Base-by-base conservation (phyloP, 225 moss, liverwort and hornwort species). In the Ulota crispa region DNA sequence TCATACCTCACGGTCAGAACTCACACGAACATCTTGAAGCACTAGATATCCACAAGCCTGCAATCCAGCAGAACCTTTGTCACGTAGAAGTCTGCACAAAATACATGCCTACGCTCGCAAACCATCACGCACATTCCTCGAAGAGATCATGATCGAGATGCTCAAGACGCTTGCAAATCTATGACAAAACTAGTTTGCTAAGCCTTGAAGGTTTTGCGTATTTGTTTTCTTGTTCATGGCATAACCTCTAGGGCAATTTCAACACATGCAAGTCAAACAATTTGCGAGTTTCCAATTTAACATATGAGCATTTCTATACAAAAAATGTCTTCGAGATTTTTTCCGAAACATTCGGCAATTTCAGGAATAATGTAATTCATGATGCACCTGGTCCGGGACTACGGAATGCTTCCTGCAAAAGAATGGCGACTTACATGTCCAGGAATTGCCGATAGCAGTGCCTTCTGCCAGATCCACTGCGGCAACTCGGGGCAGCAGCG, bases 381-480 rank as follows among this genome's bases (percentile, higher is more conserved):
- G 60, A 4, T 12, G 0, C 26, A 60, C 13, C 60, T 59, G 59
- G 26, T 9, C 0, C 4, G 27, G 26, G 13, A 60, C 13, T 60
- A 26, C 13, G 13, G 5, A 5, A 28, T 67, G 62, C 47, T 47
- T 26, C 65, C 23, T 14, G 20, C 30, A 42, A 60, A 20, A 8
- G 36, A 45, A 3, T 2, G 13, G 31, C 16, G 56, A 32, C 88
- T 79, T 75, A 88, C 88, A 77, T 24, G 36, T 56, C 82, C 84
- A 47, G 68, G 74, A 70, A 65, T n/a, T 68, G 80, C 57, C 11
- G 85, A 80, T 31, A 5, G 70, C 64, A 62, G 8, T 53, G 69
- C 57, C 30, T 67, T 53, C 63, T 86, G 86, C 92, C 90, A 92
- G 61, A 61, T 81, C 92, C 92, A 92, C 18, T 73, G 82, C 54